phyloP scores from a whole-genome alignment of 345 rosid species.

The Sonneratia alba region DNA sequence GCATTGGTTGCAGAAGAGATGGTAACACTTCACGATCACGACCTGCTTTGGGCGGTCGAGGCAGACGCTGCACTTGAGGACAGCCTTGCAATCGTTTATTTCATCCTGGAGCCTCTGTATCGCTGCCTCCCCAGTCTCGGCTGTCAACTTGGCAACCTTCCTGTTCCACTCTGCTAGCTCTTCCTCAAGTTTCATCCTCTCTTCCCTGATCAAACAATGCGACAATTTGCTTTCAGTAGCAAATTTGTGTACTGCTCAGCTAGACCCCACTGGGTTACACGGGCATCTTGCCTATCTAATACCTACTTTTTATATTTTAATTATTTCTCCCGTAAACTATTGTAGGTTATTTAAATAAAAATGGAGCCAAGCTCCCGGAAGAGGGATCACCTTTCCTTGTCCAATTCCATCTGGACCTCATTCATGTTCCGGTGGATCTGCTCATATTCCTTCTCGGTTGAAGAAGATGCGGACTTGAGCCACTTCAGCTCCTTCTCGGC shows the following conservation, averaged over 20 bases:
- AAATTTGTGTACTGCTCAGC: neutral
- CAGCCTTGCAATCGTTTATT: slow-evolving; percentile 67
- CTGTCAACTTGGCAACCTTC: slow-evolving; percentile 49
- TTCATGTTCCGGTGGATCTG: slow-evolving; percentile 51
- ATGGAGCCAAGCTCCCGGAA: neutral
- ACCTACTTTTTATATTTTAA: no score
- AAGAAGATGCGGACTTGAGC: slow-evolving; percentile 60
- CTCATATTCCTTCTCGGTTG: slow-evolving; percentile 77
- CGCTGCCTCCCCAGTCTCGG: slow-evolving; percentile 82
- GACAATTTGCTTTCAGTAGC: neutral
- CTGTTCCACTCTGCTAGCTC: slow-evolving; percentile 58
- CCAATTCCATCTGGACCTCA: slow-evolving; percentile 45
- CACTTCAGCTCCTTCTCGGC: slow-evolving; percentile 83
- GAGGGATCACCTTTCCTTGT: slow-evolving; percentile 49
- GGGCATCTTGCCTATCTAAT: no score
- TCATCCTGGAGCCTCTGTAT: slow-evolving; percentile 83
- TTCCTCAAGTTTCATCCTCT: slow-evolving; percentile 64
- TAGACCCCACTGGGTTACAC: no score
- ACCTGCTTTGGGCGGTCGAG: slow-evolving; percentile 96
- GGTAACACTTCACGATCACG: slow-evolving; percentile 83
- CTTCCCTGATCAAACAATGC: slow-evolving; percentile 32
- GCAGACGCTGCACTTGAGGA: slow-evolving; percentile 92
- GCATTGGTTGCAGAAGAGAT: slow-evolving; percentile 92
- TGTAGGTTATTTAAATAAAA: neutral
- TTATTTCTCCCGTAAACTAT: neutral